These are phyloP conservation scores for Auxenochlorella protothecoides DNA, from an alignment of 139 green algal species.

Conservation along the genomic window DNA sequence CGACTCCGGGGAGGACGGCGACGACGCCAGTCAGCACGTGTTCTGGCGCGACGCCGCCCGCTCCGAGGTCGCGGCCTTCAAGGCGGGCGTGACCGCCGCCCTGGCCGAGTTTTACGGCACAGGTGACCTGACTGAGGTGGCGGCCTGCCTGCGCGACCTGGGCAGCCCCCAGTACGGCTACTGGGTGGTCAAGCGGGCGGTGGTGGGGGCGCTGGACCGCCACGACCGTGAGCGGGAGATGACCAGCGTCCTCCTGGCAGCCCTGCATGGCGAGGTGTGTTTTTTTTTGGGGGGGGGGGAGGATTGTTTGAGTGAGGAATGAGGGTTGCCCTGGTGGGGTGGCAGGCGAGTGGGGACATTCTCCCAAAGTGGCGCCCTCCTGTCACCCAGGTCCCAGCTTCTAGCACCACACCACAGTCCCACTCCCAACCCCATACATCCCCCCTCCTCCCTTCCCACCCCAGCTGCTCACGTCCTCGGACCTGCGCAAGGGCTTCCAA, in stretches of 20 bases:
- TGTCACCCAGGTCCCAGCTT: too few species aligned
- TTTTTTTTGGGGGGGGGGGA: neutral
- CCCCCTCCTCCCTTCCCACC: neutral
- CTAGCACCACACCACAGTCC: neutral
- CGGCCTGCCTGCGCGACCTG: constrained; percentile 41
- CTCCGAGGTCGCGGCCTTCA: constrained; percentile 28
- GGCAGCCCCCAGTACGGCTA: constrained; percentile 44
- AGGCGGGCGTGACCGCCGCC: constrained; percentile 10
- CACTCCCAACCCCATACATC: neutral
- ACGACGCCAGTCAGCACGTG: constrained; percentile 5
- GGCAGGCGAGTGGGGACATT: too few species aligned
- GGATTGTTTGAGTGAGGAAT: neutral
- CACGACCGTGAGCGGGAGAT: constrained; percentile 89
- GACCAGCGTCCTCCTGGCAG: constrained; percentile 65
- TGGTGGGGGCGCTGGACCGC: constrained; percentile 70
- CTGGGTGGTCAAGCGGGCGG: constrained; percentile 85
- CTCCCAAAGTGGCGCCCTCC: too few species aligned
- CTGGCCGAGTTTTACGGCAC: constrained; percentile 78
- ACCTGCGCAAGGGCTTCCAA: constrained; percentile 49
- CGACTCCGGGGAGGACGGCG: constrained; percentile 58
- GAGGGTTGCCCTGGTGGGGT: too few species aligned
- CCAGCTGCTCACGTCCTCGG: constrained; percentile 8
- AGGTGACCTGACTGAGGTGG: constrained; percentile 49
- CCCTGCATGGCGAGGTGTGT: constrained; percentile 68
- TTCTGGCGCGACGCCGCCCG: constrained; percentile 18